Evolutionary conservation across 305 asterid species (phyloP).

Genomic region (Solanum aculeatissimum): DNA sequence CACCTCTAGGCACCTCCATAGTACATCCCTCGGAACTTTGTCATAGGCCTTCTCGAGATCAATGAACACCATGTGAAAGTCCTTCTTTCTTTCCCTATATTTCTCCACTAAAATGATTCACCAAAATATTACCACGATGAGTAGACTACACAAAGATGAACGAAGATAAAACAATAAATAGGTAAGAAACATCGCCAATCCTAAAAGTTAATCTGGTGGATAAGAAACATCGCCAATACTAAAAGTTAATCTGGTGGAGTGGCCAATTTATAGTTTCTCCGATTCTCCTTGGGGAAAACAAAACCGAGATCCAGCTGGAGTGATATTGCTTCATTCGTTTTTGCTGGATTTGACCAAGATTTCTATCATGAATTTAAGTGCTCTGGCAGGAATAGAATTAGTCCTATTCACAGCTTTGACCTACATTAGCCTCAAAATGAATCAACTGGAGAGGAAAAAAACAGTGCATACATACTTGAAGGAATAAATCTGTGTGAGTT

Average conservation of each 20-base stretch:
- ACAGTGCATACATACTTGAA: constrained; percentile 40
- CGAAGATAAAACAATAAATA: neutral
- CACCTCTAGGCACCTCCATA: too few species aligned
- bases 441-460: neutral
- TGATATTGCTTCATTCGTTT: neutral
- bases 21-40: too few species aligned
- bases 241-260: neutral
- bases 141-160: neutral
- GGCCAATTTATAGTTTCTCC: neutral
- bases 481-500: constrained; percentile 91
- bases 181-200: neutral
- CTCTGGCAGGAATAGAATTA: neutral
- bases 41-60: too few species aligned
- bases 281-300: neutral
- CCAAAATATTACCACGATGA: neutral
- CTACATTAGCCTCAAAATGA: neutral
- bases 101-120: too few species aligned
- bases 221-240: neutral
- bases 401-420: neutral
- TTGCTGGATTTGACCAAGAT: neutral
- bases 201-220: neutral
- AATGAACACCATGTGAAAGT: too few species aligned
- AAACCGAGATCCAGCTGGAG: neutral
- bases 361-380: neutral
- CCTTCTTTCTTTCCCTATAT: too few species aligned